Evolutionary conservation across 2,329 filamentous ascomycete genomes (phyloP).

Genomic region (Fusarium tanahbumbuense): DNA sequence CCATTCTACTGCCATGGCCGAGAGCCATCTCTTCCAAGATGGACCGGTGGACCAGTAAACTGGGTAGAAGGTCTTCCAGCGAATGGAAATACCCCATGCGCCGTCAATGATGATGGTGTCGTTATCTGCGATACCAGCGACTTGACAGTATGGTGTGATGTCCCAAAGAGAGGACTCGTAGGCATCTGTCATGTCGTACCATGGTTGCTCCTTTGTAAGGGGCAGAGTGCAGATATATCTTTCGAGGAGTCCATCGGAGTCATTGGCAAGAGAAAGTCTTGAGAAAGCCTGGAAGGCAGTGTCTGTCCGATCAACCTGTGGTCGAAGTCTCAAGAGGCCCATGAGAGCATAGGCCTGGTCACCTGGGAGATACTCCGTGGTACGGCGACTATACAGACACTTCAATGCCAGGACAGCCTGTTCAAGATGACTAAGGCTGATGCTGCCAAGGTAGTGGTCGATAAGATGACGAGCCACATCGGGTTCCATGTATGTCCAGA

Average conservation of each 20-base stretch:
- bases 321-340: constrained; percentile 51
- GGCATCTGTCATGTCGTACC: constrained; percentile 49
- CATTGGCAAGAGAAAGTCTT: constrained; percentile 51
- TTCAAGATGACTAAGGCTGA: constrained; percentile 50
- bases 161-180: constrained; percentile 51
- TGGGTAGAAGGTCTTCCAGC: constrained; percentile 49
- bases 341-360: constrained; percentile 54
- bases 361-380: constrained; percentile 41
- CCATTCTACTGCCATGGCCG: constrained; percentile 36
- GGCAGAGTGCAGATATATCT: constrained; percentile 50
- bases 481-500: constrained; percentile 48
- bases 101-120: constrained; percentile 52
- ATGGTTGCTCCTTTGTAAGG: constrained; percentile 38
- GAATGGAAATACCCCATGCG: constrained; percentile 48
- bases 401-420: constrained; percentile 47
- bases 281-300: constrained; percentile 54
- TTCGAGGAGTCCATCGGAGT: constrained; percentile 51
- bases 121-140: constrained; percentile 50
- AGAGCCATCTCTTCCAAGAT: constrained; percentile 38
- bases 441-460: constrained; percentile 51
- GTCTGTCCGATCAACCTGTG: constrained; percentile 49
- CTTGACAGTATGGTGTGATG: constrained; percentile 49
- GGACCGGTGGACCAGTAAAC: constrained; percentile 46
- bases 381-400: constrained; percentile 48
- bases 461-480: constrained; percentile 48